Evolutionary conservation across 495 filamentous ascomycete species (phyloP), one percentile per base, ranked within the genome.

Genomic region (Durotheca rogersii): DNA sequence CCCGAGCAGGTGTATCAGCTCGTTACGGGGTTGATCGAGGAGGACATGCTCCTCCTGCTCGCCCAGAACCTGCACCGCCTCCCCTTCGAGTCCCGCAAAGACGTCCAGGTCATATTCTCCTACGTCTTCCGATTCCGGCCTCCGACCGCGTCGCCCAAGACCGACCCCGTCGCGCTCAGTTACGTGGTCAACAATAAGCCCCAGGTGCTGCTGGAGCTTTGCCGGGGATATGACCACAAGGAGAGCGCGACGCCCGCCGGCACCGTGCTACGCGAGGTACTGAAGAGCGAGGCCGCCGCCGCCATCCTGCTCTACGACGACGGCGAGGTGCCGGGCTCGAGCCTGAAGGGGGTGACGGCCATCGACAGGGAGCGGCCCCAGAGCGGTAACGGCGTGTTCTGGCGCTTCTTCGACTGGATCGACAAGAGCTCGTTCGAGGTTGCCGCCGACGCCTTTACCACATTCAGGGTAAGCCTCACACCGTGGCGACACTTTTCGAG

Each of bases 341-440:
- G 71, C 36, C 51, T 62, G 16, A 68, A 78, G 33, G 83, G 81
- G 2, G 69, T 90, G 5, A 79, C 71, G 1, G 83, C 79, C 0
- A 81, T 94, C 46, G 82, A 90, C 54, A 77, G 81, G 15, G 81
- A 83, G 18, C 66, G 77, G 9, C 80, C 75, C 20, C 85, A 89
- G 53, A 82, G 73, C 7, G 90, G 90, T 12, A 75, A 80, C 10
- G 91, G 91, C 0, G 80, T 96, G 1, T 96, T 99, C 64, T 99
- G 94, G 94, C 81, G 77, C n/a, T 97, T 97, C 70, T 99, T 99
- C 62, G 80, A 88, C 37, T 99, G 91, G 88, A 95, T 99, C 47
- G 89, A 97, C 65, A 84, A 86, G 61, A 85, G 89, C 51, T 89
- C 85, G 12, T 99, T 99, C 66, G 94, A 99, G 72, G 87, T 97